These are phyloP conservation scores for Triangularia setosa DNA, from an alignment of 2,329 filamentous ascomycete genomes.

Conservation along the genomic window DNA sequence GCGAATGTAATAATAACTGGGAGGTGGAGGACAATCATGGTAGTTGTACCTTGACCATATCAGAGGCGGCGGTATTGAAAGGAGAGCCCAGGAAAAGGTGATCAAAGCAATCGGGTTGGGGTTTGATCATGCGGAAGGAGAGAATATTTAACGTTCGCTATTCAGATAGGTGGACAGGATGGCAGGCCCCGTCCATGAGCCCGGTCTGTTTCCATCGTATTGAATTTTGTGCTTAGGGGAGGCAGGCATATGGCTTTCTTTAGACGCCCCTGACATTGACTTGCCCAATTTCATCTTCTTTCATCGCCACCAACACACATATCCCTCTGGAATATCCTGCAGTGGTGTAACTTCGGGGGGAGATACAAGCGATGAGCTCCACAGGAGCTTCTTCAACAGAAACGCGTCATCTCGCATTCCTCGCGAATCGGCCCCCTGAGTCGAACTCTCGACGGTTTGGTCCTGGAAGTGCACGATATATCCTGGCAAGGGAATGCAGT, in stretches of 20 bases:
- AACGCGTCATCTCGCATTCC: not conserved
- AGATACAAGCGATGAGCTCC: not conserved
- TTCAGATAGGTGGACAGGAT: too few species aligned
- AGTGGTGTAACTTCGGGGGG: not conserved
- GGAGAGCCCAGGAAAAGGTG: not conserved
- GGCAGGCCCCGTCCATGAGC: too few species aligned
- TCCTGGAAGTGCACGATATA: not conserved
- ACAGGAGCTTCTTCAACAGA: not conserved
- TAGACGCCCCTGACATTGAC: not conserved
- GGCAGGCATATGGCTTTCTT: not conserved
- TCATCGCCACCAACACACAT: not conserved
- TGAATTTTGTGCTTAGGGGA: too few species aligned
- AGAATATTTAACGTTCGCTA: too few species aligned
- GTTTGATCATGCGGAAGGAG: too few species aligned
- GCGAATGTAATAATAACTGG: not conserved
- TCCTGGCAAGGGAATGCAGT: not conserved
- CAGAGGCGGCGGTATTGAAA: not conserved
- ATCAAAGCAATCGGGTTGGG: too few species aligned
- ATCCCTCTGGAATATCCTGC: not conserved
- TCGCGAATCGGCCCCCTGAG: not conserved
- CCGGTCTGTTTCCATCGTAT: too few species aligned
- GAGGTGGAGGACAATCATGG: not conserved
- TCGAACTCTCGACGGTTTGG: not conserved
- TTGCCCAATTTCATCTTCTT: not conserved
- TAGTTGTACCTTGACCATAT: not conserved